Conservation (phyloP, 352 stramenopile species). For the Poterioochromonas sp. region DNA sequence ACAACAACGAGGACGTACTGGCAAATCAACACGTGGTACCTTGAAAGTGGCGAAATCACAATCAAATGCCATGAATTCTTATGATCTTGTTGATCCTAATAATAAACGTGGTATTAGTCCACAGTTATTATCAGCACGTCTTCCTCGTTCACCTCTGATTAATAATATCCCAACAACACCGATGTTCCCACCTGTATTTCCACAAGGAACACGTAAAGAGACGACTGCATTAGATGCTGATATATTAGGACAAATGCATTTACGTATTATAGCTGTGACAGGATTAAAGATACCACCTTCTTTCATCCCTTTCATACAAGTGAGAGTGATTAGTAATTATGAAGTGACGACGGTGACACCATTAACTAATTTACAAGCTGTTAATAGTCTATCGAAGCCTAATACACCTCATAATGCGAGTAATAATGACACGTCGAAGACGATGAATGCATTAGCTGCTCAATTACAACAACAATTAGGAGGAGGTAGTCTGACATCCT, state of each 20-base stretch:
- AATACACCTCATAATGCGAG: not conserved
- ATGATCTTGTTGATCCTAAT: not conserved
- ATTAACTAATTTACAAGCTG: not conserved
- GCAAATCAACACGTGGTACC: not conserved
- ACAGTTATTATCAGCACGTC: not conserved
- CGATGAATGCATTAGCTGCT: not conserved
- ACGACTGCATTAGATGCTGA: not conserved
- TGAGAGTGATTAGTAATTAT: not conserved
- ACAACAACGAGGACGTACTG: not conserved
- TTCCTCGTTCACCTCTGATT: not conserved
- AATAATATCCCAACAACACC: not conserved
- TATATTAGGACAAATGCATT: not conserved
- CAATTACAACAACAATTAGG: not conserved
- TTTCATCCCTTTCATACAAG: not conserved
- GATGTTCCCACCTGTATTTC: not conserved
- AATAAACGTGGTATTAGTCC: not conserved
- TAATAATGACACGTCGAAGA: not conserved
- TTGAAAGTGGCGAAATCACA: not conserved
- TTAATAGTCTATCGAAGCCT: not conserved
- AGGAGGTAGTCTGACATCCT: not conserved
- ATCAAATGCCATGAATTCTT: not conserved
- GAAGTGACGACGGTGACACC: not conserved
- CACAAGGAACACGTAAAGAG: not conserved
- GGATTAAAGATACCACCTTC: not conserved
- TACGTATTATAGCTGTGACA: not conserved